A percentile compares a stretch with the other conserved stretches of the same genome.
Conservation (phyloP, 768 basidiomycete species). For the Xanthoconium purpureum region DNA sequence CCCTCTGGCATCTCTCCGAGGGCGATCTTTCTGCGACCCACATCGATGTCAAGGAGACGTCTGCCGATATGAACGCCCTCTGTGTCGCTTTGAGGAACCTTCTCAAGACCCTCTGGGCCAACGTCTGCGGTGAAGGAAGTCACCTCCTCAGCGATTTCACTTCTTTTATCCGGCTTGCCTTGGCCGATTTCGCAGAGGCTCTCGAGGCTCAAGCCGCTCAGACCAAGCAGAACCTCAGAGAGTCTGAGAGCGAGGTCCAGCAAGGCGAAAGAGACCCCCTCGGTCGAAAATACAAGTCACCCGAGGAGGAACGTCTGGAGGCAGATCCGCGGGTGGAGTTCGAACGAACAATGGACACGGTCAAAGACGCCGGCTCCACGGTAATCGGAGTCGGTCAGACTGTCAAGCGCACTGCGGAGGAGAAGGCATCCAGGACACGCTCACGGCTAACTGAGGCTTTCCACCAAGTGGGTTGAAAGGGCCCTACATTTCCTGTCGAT, state of each 20-base stretch:
- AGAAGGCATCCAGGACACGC: conserved; percentile 42
- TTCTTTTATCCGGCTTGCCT: conserved; percentile 59
- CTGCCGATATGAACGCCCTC: conserved; percentile 48
- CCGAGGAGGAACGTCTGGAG: conserved; percentile 40
- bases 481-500: no score
- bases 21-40: conserved; percentile 45
- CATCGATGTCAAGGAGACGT: conserved; percentile 44
- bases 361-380: conserved; percentile 54
- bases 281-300: conserved; percentile 50
- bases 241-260: conserved; percentile 57
- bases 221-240: conserved; percentile 52
- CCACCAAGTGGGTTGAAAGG: conserved; percentile 39
- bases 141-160: conserved; percentile 59
- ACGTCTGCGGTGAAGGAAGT: conserved; percentile 49
- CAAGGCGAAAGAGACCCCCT: conserved; percentile 56
- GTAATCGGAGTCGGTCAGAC: conserved; percentile 54
- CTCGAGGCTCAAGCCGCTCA: conserved; percentile 49
- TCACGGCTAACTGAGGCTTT: conserved; percentile 49
- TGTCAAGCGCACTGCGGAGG: conserved; percentile 40
- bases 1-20: conserved; percentile 61
- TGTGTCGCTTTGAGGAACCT: conserved; percentile 49
- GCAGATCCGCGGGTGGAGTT: conserved; percentile 53
- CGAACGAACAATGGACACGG: conserved; percentile 64
- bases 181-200: conserved; percentile 64
- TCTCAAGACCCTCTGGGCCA: conserved; percentile 51